phyloP scores from a whole-genome alignment of 176 grass and related monocot species.

The Neostapfia colusana region DNA sequence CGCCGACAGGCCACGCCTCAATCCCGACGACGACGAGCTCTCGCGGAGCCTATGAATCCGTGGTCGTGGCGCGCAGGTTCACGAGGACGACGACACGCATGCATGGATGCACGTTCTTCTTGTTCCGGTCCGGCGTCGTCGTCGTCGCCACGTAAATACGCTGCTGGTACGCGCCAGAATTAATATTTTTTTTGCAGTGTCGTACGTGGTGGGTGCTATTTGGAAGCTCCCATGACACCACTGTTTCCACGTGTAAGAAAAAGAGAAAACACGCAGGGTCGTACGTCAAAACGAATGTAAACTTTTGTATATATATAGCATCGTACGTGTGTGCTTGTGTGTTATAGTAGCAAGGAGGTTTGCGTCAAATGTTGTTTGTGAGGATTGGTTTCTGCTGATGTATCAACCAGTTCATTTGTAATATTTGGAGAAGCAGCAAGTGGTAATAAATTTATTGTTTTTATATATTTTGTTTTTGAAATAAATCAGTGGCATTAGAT shows the following conservation, averaged over 20 bases:
- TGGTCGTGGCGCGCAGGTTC: conserved; percentile 5
- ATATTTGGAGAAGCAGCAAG: conserved; percentile 6
- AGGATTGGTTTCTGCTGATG: conserved; percentile 9
- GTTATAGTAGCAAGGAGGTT: not conserved
- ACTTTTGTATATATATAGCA: not conserved
- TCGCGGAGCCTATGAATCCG: conserved; percentile 12
- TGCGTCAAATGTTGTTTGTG: not conserved
- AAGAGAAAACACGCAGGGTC: not conserved
- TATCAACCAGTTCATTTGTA: not conserved
- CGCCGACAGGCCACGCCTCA: not conserved
- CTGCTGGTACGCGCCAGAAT: not conserved
- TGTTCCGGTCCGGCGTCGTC: too few species aligned
- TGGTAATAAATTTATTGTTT: not conserved
- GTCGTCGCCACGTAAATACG: not conserved
- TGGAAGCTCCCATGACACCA: conserved; percentile 24
- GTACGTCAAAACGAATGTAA: not conserved
- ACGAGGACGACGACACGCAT: not conserved
- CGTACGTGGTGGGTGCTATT: conserved; percentile 7
- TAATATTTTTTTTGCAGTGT: conserved; percentile 27
- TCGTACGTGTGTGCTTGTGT: not conserved
- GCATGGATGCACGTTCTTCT: conserved; percentile 4
- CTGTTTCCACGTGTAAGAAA: not conserved
- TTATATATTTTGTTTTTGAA: not conserved
- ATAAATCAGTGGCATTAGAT: too few species aligned
- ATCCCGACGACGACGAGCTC: conserved; percentile 21